A percentile compares a stretch with the other conserved stretches of the same genome.
phyloP scores from a whole-genome alignment of 2,329 filamentous ascomycete species.

The Neoascochyta sp. region DNA sequence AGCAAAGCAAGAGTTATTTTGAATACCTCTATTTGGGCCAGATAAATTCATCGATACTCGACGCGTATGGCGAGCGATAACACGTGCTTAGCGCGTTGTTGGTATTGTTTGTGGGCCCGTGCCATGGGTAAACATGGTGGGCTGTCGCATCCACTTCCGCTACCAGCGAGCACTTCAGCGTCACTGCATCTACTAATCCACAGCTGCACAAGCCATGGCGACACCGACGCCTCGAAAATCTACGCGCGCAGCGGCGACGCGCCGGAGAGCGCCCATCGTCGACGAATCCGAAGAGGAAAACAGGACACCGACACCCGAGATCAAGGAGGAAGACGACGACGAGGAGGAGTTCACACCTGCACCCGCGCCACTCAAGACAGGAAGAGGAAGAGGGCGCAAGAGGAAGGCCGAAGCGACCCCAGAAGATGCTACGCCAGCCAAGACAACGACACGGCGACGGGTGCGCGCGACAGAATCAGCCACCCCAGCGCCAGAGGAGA shows the following conservation, averaged over 20 bases:
- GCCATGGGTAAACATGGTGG: no score
- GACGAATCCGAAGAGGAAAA: slow-evolving; percentile 74
- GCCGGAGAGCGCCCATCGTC: slow-evolving; percentile 65
- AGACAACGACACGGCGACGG: slow-evolving; percentile 43
- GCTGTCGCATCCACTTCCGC: no score
- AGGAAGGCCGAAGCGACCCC: slow-evolving; percentile 38
- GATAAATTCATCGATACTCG: no score
- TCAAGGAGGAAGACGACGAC: slow-evolving; percentile 54
- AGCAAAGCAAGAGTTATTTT: no score
- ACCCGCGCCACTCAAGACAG: slow-evolving; percentile 60
- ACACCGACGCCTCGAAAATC: slow-evolving; percentile 50
- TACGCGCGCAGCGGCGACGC: slow-evolving; percentile 58
- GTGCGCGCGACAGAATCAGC: slow-evolving; percentile 45
- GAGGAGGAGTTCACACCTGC: slow-evolving; percentile 81
- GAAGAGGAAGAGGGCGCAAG: slow-evolving; percentile 55
- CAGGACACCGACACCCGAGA: slow-evolving; percentile 49
- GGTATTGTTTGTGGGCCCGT: slow-evolving; percentile 16
- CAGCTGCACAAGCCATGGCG: slow-evolving; percentile 34
- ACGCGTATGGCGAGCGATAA: no score
- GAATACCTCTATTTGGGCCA: no score
- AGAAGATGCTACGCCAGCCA: slow-evolving; percentile 11
- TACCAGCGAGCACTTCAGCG: no score
- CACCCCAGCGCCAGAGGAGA: slow-evolving; percentile 60
- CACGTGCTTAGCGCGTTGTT: slow-evolving; percentile 19
- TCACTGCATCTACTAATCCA: slow-evolving; percentile 11